phyloP scores from a whole-genome alignment of 2,329 filamentous ascomycete genomes.

The Phialophora verrucosa region DNA sequence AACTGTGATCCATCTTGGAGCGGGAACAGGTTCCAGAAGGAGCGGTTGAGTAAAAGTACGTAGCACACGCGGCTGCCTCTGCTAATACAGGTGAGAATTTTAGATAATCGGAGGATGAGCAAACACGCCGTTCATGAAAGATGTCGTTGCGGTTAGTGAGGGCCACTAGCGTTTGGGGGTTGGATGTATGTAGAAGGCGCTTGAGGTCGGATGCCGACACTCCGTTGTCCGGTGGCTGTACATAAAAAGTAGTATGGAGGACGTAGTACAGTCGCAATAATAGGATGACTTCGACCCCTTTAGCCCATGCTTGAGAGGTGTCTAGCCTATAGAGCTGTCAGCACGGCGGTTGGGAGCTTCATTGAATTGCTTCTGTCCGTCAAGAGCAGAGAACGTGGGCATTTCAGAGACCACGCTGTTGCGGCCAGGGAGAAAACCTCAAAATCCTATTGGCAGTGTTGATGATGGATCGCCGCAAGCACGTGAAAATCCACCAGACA shows the following conservation, averaged over 20 bases:
- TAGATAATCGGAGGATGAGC: neutral
- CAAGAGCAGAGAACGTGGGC: neutral
- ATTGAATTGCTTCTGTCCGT: neutral
- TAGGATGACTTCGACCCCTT: neutral
- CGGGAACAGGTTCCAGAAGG: neutral
- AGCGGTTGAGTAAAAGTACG: neutral
- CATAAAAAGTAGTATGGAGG: neutral
- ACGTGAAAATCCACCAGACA: neutral
- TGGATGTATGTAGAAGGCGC: neutral
- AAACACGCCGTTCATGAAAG: neutral
- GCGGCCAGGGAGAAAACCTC: neutral
- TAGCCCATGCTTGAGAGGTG: neutral
- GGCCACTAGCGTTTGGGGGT: neutral
- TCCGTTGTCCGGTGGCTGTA: conserved; percentile 12
- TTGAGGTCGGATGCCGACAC: conserved; percentile 9
- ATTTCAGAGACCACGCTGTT: neutral
- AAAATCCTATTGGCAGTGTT: neutral
- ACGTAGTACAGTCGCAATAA: neutral
- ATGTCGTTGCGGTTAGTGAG: neutral
- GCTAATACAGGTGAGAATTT: too few species aligned
- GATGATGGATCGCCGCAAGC: neutral
- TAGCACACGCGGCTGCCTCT: too few species aligned
- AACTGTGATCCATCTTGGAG: neutral
- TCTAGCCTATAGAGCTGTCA: neutral
- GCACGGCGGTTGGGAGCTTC: neutral